phyloP scores from a whole-genome alignment of 2,329 filamentous ascomycete genomes.

The Cladosporium phlei region DNA sequence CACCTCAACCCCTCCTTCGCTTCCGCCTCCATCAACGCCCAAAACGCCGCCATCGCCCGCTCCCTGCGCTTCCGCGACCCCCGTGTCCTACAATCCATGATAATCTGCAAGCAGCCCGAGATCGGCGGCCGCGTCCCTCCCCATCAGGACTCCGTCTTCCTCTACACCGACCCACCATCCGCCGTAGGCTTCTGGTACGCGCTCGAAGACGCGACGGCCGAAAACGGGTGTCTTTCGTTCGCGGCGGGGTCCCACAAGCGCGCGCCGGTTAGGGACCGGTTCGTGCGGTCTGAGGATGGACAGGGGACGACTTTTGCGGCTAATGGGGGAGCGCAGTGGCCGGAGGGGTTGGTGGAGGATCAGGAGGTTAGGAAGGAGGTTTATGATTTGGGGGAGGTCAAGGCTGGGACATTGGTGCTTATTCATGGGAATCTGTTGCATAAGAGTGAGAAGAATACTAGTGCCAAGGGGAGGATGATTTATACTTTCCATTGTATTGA shows the following conservation, averaged over 20 bases:
- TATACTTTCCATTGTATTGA: conserved; percentile 99
- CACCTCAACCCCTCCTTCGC: conserved; percentile 46
- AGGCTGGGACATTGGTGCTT: conserved; percentile 82
- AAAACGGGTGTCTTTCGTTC: conserved; percentile 88
- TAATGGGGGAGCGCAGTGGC: conserved; percentile 58
- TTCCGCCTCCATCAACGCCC: conserved; percentile 47
- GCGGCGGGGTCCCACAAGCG: conserved; percentile 74
- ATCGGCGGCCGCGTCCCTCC: conserved; percentile 87
- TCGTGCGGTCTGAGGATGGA: conserved; percentile 63
- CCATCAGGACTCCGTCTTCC: conserved; percentile 87
- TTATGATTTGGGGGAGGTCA: conserved; percentile 80
- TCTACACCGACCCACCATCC: conserved; percentile 83
- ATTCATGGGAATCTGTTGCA: conserved; percentile 96
- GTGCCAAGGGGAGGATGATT: conserved; percentile 80
- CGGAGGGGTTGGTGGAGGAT: conserved; percentile 37
- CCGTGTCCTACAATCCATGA: conserved; percentile 83
- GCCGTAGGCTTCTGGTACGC: conserved; percentile 98
- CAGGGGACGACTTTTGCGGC: conserved; percentile 55
- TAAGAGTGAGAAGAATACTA: conserved; percentile 91
- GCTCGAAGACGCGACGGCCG: conserved; percentile 78
- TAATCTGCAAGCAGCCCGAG: conserved; percentile 97
- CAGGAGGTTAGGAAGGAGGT: conserved; percentile 46
- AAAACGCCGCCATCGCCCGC: conserved; percentile 61
- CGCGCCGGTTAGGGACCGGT: conserved; percentile 64
- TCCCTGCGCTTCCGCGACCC: conserved; percentile 72